Evolutionary conservation across 2,329 filamentous ascomycete genomes (phyloP).

Genomic region (Penicillium expansum): DNA sequence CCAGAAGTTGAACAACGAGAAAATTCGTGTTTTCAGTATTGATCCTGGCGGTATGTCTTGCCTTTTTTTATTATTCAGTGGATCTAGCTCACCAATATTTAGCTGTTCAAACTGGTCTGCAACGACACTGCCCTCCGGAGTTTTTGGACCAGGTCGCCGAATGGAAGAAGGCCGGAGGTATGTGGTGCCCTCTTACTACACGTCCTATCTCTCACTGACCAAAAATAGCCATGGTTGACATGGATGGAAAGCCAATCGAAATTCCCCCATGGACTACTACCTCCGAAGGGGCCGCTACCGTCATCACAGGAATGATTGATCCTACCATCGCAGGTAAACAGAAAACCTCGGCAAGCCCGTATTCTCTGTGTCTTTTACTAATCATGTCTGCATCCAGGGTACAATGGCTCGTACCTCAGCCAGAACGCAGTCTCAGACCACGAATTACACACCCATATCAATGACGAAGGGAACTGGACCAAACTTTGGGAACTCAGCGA

Average conservation of each 20-base stretch:
- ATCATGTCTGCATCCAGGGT: background rate
- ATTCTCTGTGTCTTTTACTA: background rate
- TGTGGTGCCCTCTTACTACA: background rate
- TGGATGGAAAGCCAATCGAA: constrained; percentile 17
- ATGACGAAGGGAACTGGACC: constrained; percentile 22
- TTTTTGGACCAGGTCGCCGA: constrained; percentile 8
- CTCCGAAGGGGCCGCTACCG: constrained; percentile 23
- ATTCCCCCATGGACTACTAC: constrained; percentile 17
- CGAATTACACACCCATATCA: constrained; percentile 27
- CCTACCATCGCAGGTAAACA: constrained; percentile 20
- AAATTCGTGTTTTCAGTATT: constrained; percentile 41
- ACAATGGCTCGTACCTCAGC: constrained; percentile 16
- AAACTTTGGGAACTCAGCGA: constrained; percentile 35
- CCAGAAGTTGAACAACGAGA: constrained; percentile 29
- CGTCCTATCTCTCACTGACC: background rate
- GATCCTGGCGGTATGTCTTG: constrained; percentile 40
- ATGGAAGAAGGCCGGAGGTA: constrained; percentile 11
- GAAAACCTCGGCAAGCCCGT: background rate
- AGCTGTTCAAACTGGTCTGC: constrained; percentile 15
- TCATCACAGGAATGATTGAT: constrained; percentile 27
- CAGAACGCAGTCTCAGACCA: constrained; percentile 22
- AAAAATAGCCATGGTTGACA: constrained; percentile 7
- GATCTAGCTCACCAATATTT: background rate
- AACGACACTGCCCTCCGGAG: constrained; percentile 11
- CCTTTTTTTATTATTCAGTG: background rate